Base-by-base conservation (phyloP, 1,139 yeast species). In the Hyphopichia pseudoburtonii region DNA sequence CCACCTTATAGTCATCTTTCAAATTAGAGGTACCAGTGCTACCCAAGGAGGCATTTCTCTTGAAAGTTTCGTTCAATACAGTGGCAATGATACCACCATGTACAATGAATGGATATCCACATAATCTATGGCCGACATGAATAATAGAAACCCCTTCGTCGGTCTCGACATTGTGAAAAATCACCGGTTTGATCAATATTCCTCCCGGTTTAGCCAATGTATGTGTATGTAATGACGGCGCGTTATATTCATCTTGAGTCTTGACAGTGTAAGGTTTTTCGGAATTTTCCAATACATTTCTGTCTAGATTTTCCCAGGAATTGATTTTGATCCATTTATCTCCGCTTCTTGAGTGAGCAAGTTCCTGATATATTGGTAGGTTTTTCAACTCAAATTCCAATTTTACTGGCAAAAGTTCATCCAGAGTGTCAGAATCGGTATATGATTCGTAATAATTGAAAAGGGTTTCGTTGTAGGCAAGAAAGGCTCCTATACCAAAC, bases 41-140 rank as follows among this genome's bases (percentile, higher is more conserved):
- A 17, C 65, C 46, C 51, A 78, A 61, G 6, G 76, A 70, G 1
- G 84, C 82, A 38, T 77, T 75, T 36, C 83, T 60, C 40, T 78
- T 81, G 62, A 80, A 73, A 3, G 86, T 71, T 45, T 89, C 96
- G 53, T 86, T 94, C 41, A 88, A 65, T 11, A 90, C 64, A 0
- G 95, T 83, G 7, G 95, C 95, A 27, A 90, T 60, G 30, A 90
- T 78, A 0, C 97, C 97, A 3, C 97, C 97, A 54, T 90, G 97
- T 1, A 88, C 76, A 27, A 90, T 66, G 48, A 86, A 81, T 1
- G 97, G 97, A 54, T 84, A 89, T 2, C 97, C 97, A 33, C 94
- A 82, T 26, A 89, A 62, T 44, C 76, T 75, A 53, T 83, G 79
- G 0, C 97, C 97, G 35, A 85, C 73, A 56, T 88, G 95, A 19